phyloP scores from a whole-genome alignment of 495 filamentous ascomycete genomes.

The Tuber magnatum region DNA sequence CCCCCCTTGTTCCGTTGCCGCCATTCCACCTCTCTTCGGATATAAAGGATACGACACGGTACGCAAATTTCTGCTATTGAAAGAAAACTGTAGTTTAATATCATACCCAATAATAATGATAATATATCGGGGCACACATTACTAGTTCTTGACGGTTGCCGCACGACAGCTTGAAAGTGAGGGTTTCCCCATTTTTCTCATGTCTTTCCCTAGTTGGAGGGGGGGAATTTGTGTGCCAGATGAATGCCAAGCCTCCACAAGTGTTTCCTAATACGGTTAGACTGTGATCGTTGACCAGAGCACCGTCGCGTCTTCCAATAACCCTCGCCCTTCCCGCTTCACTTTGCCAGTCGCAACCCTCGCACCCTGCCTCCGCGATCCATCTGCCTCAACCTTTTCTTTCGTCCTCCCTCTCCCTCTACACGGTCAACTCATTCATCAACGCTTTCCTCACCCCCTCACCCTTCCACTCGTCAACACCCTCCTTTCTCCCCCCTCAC shows the following conservation, averaged over 20 bases:
- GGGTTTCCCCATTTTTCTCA: background rate
- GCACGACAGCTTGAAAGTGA: background rate
- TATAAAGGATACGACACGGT: background rate
- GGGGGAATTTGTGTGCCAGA: background rate
- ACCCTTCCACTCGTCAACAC: background rate
- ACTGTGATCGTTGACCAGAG: background rate
- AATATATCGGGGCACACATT: background rate
- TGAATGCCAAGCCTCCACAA: background rate
- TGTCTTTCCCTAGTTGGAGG: background rate
- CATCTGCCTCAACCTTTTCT: background rate
- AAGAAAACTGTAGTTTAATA: no score
- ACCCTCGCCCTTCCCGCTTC: background rate
- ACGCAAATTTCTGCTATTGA: background rate
- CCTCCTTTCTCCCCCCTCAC: background rate
- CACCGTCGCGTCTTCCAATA: background rate
- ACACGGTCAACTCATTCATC: background rate
- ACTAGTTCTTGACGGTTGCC: background rate
- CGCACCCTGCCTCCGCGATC: background rate
- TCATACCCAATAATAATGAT: background rate
- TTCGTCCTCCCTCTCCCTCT: background rate
- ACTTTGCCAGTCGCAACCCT: background rate
- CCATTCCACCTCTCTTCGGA: background rate
- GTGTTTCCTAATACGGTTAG: background rate
- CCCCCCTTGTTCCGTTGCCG: background rate
- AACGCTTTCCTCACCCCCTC: background rate